Evolutionary conservation across 2,329 filamentous ascomycete genomes (phyloP), one percentile per base, ranked within the genome.

Genomic region (Phaeosphaeria sp.): DNA sequence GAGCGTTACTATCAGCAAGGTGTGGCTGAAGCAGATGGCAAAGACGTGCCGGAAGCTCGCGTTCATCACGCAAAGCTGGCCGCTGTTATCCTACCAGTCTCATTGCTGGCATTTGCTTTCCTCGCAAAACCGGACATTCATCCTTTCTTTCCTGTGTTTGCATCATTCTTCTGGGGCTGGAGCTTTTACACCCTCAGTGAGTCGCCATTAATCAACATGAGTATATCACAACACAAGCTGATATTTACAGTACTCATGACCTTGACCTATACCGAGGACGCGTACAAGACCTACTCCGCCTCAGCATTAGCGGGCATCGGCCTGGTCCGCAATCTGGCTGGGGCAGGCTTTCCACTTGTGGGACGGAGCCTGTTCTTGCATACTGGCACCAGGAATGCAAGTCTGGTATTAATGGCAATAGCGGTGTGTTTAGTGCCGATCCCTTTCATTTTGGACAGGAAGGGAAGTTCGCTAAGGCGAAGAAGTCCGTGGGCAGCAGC

Each of bases 151-250:
- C 81, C 83, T 0, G 80, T 85, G 4, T 65, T 85, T 15, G 82
- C 81, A 2, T 81, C 80, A 0, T 75, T 78, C 0, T 78, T 83
- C 18, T 84, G 83, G 71, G 83, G 82, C 0, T 82, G 80, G 72
- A 80, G 77, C 4, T 83, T 84, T 60, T 83, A 83, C 51, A 80
- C 79, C 1, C 74, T 84, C 0, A 83, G 64, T 66, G 51, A 64
- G 64, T 36, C n/a, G 25, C 8, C 25, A 27, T 27, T 27, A 27
- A n/a, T 7, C n/a, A 2, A 20, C 21, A 18, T 24, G 36, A 11
- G 27, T 39, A 7, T 39, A 9, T 17, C 25, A 54, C n/a, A 59
- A 36, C 9, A 15, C 3, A 9, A 36, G 6, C 48, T 33, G 18
- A 13, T 15, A 4, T 2, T 9, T 11, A 25, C 27, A 66, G 61